Evolutionary conservation across 768 basidiomycete species (phyloP), one percentile per base, ranked within the genome.

Genomic region (Mycena filopes): DNA sequence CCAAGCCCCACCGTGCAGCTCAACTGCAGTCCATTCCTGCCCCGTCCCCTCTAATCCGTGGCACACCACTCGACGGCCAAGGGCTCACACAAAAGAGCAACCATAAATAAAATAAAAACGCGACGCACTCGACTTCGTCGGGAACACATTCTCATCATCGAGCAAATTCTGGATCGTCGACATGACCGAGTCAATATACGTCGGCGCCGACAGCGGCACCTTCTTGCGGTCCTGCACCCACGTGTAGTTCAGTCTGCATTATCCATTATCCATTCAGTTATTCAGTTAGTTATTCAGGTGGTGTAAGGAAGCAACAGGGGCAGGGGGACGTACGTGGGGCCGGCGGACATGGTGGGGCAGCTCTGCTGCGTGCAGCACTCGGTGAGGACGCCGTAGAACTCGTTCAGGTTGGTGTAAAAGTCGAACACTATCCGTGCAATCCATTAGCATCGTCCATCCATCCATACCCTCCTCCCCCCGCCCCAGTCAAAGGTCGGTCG

Each of bases 181-280:
- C 92, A 98, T 95, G 72, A 98, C 97, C 68, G 94, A 97, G 82
- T 98, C 97, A 72, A 98, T 95, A 78, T 98, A 98, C 1, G 94
- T 96, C 8, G 97, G 95, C 16, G 97, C 97, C 1, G 97, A 90
- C 0, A 98, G 84, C 68, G 91, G 83, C 26, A 96, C 90, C 65
- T 91, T 90, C 75, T 95, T 94, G 63, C 95, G 92, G 73, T 90
- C 92, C 71, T 94, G 92, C 73, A 93, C 90, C 97, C 97, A 99
- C 1, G 90, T 90, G 79, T 98, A 98, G 77, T 94, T 96, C 74
- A 98, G 81, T 36, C 96, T 98, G 45, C 28, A n/a, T 5, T 12
- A 33, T 33, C n/a, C n/a, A n/a, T n/a, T n/a, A n/a, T n/a, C n/a
- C n/a, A n/a, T n/a, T n/a, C n/a, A n/a, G n/a, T n/a, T n/a, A n/a